Base-by-base conservation (phyloP, 352 stramenopile species). In the Phytopythium helicoides region DNA sequence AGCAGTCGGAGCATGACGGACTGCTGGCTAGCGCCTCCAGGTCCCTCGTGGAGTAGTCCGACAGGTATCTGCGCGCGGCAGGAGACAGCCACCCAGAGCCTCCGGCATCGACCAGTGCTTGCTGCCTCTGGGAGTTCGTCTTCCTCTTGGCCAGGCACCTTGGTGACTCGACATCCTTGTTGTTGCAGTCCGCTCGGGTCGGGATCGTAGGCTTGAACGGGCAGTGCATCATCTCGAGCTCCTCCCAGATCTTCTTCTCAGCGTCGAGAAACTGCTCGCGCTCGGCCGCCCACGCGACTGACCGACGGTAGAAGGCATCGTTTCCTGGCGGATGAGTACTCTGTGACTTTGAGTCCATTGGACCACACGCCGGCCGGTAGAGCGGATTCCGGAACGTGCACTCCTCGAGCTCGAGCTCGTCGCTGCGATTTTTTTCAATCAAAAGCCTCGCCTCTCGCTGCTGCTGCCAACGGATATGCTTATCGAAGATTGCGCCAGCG, bases 321-420 rank as follows among this genome's bases (percentile, higher is more conserved):
- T 77, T 78, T 4, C 21, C 25, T 11, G 28, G 7, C n/a, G n/a
- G n/a, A n/a, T n/a, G n/a, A n/a, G n/a, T n/a, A n/a, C n/a, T n/a
- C n/a, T n/a, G n/a, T n/a, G n/a, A n/a, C n/a, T n/a, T n/a, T n/a
- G n/a, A n/a, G n/a, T 59, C 44, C 16, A 69, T 16, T 2, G 66
- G 52, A 22, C 65, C 64, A 72, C 68, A 83, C 4, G 68, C 77
- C 11, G 61, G 48, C 8, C 65, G 47, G 38, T 80, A 79, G 8
- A 66, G 76, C 33, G 81, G 81, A 34, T 92, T 92, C 21, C 62
- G 60, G 55, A 92, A 92, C 31, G 62, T 81, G 47, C 81, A 82
- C 42, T 69, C 62, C 11, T 55, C 45, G 38, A 66, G 52, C 33
- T 48, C 45, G 26, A 79, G 48, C 21, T 68, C 56, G n/a, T 81